Evolutionary conservation across 257 asterid genomes (phyloP).

Genomic region (Solanum sitiens): DNA sequence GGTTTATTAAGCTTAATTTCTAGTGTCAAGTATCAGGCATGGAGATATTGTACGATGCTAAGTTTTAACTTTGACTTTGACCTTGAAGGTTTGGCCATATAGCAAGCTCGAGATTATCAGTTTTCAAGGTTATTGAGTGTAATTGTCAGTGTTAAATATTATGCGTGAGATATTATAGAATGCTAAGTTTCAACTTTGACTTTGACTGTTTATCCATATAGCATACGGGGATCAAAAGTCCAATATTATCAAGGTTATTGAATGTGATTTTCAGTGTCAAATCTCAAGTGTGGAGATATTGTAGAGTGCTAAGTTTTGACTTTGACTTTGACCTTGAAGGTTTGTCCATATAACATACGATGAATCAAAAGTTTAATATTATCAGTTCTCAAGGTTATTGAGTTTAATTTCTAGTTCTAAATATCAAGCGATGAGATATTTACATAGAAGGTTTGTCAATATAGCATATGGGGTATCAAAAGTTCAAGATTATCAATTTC

Average conservation of each 20-base stretch:
- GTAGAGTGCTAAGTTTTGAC: background rate
- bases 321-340: background rate
- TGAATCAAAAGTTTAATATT: too few relatives aligned
- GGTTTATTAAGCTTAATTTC: background rate
- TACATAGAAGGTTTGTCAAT: too few relatives aligned
- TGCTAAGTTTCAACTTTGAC: too few relatives aligned
- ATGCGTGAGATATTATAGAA: too few relatives aligned
- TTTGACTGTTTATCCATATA: background rate
- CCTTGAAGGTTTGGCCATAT: background rate
- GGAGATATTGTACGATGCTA: background rate
- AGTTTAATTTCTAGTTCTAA: too few relatives aligned
- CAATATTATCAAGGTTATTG: background rate
- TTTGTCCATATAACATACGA: too few relatives aligned
- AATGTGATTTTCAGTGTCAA: background rate
- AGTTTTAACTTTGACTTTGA: background rate
- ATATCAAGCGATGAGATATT: too few relatives aligned
- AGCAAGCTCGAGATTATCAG: background rate
- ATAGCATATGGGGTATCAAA: too few relatives aligned
- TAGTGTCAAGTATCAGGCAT: background rate
- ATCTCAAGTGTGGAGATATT: background rate
- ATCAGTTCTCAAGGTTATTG: too few relatives aligned
- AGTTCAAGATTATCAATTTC: too few relatives aligned
- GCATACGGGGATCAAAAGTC: background rate
- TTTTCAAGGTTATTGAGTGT: too few relatives aligned
- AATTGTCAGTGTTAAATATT: too few relatives aligned